These are phyloP conservation scores for Orobanche coerulescens DNA, from an alignment of 257 asterid species.

Conservation along the genomic window DNA sequence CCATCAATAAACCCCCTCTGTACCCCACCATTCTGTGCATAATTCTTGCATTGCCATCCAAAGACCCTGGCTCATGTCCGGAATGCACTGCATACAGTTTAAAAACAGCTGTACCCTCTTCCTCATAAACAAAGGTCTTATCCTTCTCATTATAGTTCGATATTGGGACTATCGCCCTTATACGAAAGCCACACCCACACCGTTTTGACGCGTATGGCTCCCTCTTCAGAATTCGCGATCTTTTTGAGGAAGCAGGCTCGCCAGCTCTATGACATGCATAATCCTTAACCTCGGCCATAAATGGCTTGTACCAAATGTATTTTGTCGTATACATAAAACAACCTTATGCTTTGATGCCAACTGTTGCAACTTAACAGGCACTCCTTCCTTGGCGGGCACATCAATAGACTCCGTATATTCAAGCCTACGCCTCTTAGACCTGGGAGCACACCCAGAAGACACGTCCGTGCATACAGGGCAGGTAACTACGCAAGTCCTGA, in stretches of 20 bases:
- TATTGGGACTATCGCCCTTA: constrained; percentile 91
- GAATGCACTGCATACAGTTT: constrained; percentile 93
- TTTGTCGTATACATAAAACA: constrained; percentile 81
- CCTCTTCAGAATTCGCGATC: constrained; percentile 60
- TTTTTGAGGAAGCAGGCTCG: constrained; percentile 80
- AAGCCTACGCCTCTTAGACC: constrained; percentile 81
- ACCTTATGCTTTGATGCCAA: constrained; percentile 90
- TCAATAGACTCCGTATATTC: constrained; percentile 90
- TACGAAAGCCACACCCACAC: constrained; percentile 93
- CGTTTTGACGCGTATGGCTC: constrained; percentile 87
- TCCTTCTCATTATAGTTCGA: constrained; percentile 86
- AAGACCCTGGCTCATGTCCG: constrained; percentile 94
- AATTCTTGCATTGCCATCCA: constrained; percentile 93
- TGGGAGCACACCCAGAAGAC: constrained; percentile 75
- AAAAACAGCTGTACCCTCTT: constrained; percentile 94
- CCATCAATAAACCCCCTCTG: constrained; percentile 81
- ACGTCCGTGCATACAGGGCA: constrained; percentile 83
- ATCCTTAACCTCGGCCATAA: constrained; percentile 99
- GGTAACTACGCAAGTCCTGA: constrained; percentile 66
- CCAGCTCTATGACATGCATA: constrained; percentile 97
- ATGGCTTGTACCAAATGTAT: constrained; percentile 90
- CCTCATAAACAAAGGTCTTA: constrained; percentile 89
- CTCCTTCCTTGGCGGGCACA: constrained; percentile 96
- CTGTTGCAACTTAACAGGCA: constrained; percentile 67
- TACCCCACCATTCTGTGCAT: constrained; percentile 92